Conservation (phyloP, 805 yeast species). For the Kodamaea jinghongensis region DNA sequence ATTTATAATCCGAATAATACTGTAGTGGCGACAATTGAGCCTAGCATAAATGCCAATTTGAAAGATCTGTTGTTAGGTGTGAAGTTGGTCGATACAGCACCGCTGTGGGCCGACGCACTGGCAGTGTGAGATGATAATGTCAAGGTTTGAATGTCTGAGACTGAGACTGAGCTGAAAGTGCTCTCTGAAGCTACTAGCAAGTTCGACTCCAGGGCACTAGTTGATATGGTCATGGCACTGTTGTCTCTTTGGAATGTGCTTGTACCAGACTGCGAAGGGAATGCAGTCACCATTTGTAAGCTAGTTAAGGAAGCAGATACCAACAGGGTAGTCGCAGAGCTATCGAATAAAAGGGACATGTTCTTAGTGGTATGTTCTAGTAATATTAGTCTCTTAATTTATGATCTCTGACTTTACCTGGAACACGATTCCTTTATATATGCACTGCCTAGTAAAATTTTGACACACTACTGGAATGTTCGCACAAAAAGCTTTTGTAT, state of each 20-base stretch:
- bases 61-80: constrained; percentile 4
- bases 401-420: too few species aligned
- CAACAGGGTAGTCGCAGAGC: constrained; percentile 7
- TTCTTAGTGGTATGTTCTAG: too few species aligned
- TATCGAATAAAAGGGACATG: constrained; percentile 12
- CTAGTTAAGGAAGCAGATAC: constrained; percentile 11
- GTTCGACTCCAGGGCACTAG: not conserved
- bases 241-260: constrained; percentile 2
- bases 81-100: constrained; percentile 1
- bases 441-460: too few species aligned
- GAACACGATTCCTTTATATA: too few species aligned
- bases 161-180: constrained; percentile 6
- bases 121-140: constrained; percentile 8
- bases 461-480: too few species aligned
- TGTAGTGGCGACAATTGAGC: constrained; percentile 9
- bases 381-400: too few species aligned
- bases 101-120: constrained; percentile 5
- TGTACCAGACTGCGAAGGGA: not conserved
- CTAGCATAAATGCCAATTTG: constrained; percentile 8
- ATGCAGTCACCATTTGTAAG: constrained; percentile 9
- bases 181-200: constrained; percentile 5
- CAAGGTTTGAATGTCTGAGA: constrained; percentile 11
- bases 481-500: too few species aligned
- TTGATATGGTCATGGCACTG: constrained; percentile 2
- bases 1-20: constrained; percentile 10